Evolutionary conservation across 2,329 filamentous ascomycete species (phyloP).

Genomic region (Colletotrichum trifolii): DNA sequence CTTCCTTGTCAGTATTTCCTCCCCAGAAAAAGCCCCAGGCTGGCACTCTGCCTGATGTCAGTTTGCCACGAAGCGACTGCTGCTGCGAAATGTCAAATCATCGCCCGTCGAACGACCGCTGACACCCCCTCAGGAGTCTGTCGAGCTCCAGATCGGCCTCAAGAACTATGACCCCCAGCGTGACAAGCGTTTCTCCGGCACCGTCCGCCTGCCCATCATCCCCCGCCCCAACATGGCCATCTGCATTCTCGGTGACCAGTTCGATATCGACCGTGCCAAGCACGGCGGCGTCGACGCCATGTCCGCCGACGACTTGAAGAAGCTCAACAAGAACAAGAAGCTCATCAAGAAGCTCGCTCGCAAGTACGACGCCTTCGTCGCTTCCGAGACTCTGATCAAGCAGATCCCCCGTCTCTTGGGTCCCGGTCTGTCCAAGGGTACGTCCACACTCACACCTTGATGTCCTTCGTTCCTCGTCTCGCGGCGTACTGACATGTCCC

Average conservation of each 20-base stretch:
- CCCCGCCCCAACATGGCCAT: conserved; percentile 92
- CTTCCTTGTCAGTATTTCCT: conserved; percentile 72
- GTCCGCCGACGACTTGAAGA: conserved; percentile 99
- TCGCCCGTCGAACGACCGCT: conserved; percentile 46
- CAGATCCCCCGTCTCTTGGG: conserved; percentile 99
- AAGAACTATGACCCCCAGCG: conserved; percentile 99
- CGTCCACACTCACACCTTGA: conserved; percentile 47
- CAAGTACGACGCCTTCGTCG: conserved; percentile 99
- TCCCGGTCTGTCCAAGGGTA: conserved; percentile 97
- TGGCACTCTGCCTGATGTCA: too few species aligned
- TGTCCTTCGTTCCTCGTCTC: neutral
- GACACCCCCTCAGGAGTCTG: conserved; percentile 66
- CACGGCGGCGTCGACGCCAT: conserved; percentile 98
- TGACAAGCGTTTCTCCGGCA: conserved; percentile 99
- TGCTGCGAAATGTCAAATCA: too few species aligned
- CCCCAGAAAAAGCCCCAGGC: too few species aligned
- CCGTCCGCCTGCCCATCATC: conserved; percentile 92
- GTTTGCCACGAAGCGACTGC: too few species aligned
- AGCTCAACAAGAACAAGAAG: conserved; percentile 99
- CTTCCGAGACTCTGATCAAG: conserved; percentile 98
- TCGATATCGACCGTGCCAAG: conserved; percentile 99
- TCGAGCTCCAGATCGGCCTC: conserved; percentile 91
- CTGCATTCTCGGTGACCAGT: conserved; percentile 81
- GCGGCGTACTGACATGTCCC: conserved; percentile 42
- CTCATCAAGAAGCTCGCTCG: conserved; percentile 99